Evolutionary conservation across 2,329 filamentous ascomycete species (phyloP), one percentile per base, ranked within the genome.

Genomic region (Macrophomina phaseolina): DNA sequence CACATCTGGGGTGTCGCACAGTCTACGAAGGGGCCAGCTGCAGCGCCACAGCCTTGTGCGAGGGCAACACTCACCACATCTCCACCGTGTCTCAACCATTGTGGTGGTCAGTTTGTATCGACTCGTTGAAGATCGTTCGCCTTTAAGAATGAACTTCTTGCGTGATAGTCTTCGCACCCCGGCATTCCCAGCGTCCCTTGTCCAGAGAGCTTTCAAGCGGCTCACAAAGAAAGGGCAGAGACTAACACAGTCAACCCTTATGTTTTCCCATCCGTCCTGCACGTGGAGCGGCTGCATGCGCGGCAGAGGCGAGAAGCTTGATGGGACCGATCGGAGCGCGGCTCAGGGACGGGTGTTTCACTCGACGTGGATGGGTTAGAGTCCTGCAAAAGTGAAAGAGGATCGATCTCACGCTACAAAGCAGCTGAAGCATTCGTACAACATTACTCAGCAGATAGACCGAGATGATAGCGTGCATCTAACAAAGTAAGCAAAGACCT

Each of bases 141-240:
- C 11, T 4, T 34, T 52, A 12, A 12, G 16, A 16, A 16, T 14
- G 9, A 9, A 12, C 30, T 34, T 14, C 28, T 52, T 36, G 28
- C 49, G 30, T 52, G 28, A 52, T 52, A n/a, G 9, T 5, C 14
- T 8, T 51, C 7, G 16, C 14, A 18, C 14, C 56, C 32, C 16
- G 40, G 40, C 40, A 48, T 46, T 48, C 16, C 52, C 30, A 32
- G 56, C 56, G 46, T 61, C 56, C 56, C 56, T 46, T 61, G 56
- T 30, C 40, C 23, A 23, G 2, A 18, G 34, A 36, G 40, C 28
- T 23, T 48, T 18, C 38, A 23, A 16, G 38, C 3, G 38, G 14
- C 8, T 38, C 14, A 16, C 28, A 46, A 16, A 61, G n/a, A 49
- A 28, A 30, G 46, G 7, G 11, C 16, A 5, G 23, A 23, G 23